Percentiles rank a stretch among this genome's conserved stretches.
Conservation (phyloP, 805 yeast species). For the Candida lessepsii region DNA sequence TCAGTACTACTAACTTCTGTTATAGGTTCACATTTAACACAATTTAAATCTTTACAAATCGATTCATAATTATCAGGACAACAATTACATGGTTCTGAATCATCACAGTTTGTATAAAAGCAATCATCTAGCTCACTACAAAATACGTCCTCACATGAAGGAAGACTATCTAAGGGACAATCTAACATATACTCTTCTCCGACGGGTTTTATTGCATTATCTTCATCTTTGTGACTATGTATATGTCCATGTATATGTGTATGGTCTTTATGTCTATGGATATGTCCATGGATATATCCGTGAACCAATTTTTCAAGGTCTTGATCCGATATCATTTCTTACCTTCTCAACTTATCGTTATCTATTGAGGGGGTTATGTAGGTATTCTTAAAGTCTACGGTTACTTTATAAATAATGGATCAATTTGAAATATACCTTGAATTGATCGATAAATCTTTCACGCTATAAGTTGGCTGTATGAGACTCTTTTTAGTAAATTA, state of each 20-base stretch:
- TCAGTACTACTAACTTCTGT: background rate
- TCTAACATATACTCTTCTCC: background rate
- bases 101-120: constrained; percentile 37
- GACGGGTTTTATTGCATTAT: background rate
- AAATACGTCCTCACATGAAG: constrained; percentile 40
- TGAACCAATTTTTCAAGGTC: constrained; percentile 21
- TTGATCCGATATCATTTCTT: constrained; percentile 4
- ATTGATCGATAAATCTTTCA: too few species aligned
- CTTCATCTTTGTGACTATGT: constrained; percentile 39
- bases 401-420: too few species aligned
- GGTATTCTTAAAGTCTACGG: too few species aligned
- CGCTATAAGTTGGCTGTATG: background rate
- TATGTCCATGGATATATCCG: constrained; percentile 67
- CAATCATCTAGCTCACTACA: constrained; percentile 47
- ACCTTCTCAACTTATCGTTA: background rate
- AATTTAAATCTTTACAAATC: constrained; percentile 7
- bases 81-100: constrained; percentile 10
- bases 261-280: constrained; percentile 59
- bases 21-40: constrained; percentile 1
- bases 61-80: constrained; percentile 7
- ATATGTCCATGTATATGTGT: constrained; percentile 70
- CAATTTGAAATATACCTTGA: too few species aligned
- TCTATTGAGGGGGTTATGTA: too few species aligned
- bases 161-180: constrained; percentile 26
- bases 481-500: background rate